Evolutionary conservation across 2,329 filamentous ascomycete species (phyloP).

Genomic region (Lecanicillium sp.): DNA sequence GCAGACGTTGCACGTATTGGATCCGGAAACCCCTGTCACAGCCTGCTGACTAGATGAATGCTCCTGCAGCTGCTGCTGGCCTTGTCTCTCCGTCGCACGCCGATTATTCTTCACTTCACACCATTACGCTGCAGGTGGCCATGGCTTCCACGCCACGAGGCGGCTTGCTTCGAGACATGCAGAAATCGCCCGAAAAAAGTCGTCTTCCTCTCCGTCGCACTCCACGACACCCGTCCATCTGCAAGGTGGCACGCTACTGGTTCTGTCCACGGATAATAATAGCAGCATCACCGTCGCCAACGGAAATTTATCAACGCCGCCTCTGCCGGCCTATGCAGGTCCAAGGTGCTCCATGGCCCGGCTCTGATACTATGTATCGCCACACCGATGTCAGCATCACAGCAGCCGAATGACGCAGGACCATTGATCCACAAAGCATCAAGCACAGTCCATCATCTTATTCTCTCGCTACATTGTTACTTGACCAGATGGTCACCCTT

Average conservation of each 20-base stretch:
- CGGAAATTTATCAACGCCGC: neutral
- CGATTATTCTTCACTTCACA: too few species aligned
- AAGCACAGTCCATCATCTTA: neutral
- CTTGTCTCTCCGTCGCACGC: neutral
- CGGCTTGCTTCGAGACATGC: neutral
- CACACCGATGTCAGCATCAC: conserved; percentile 3
- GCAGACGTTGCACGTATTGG: conserved; percentile 9
- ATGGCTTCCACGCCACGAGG: neutral
- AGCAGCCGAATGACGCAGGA: neutral
- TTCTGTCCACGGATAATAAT: conserved; percentile 1
- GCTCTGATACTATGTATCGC: neutral
- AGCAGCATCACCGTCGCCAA: conserved; percentile 2
- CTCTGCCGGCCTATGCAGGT: conserved; percentile 8
- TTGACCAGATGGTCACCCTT: neutral
- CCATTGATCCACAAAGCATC: conserved; percentile 3
- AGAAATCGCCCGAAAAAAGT: neutral
- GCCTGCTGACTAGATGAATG: neutral
- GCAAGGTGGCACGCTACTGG: conserved; percentile 1
- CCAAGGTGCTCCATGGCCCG: conserved; percentile 1
- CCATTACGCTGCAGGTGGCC: neutral
- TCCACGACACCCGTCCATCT: neutral
- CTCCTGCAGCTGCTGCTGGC: neutral
- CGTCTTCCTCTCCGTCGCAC: neutral
- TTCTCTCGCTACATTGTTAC: too few species aligned
- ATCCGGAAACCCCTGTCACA: conserved; percentile 3